Evolutionary conservation across 2,329 filamentous ascomycete genomes (phyloP), one percentile per base, ranked within the genome.

Genomic region (Grosmannia serpens): DNA sequence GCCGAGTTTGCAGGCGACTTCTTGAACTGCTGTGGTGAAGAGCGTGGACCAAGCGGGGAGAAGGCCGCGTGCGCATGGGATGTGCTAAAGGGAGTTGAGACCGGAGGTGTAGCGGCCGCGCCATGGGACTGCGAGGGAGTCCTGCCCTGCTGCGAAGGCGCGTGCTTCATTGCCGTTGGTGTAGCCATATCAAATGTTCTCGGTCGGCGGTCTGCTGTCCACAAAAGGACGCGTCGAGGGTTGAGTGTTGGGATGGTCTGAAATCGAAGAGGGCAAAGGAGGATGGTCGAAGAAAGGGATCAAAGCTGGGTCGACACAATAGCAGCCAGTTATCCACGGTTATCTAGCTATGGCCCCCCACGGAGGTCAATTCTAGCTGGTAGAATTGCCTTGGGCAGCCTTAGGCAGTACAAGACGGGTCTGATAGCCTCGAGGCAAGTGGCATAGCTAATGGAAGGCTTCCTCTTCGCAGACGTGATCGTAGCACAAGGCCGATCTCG

Each of bases 11-110:
- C 82, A 1, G 83, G 82, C 8, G 82, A 85, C 65, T 83, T 83
- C 71, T 82, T 84, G 47, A 85, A 73, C 58, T 84, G 80, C 68
- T 86, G 82, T 4, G 84, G 84, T 56, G 84, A 86, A 10, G 82
- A 84, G 55, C 77, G 75, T 11, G 74, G 78, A 35, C 76, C 81
- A 31, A 73, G 75, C 4, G 83, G 83, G 2, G 83, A 84, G 66
- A 85, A 82, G 41, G 77, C 81, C n/a, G 77, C 75, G 56, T 80
- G 76, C 1, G 76, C 75, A 50, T 77, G 74, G 44, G 81, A 78
- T 59, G 69, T 70, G 24, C 82, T 85, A 70, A 86, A 86, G 17
- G 83, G 83, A 1, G 83, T 86, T 41, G 83, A 85, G 27, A 84
- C 83, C n/a, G 83, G 82, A 17, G 84, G 84, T 7, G 83, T 86